These are phyloP conservation scores for Sparassis latifolia DNA, from an alignment of 1,284 basidiomycete species.

Conservation along the genomic window DNA sequence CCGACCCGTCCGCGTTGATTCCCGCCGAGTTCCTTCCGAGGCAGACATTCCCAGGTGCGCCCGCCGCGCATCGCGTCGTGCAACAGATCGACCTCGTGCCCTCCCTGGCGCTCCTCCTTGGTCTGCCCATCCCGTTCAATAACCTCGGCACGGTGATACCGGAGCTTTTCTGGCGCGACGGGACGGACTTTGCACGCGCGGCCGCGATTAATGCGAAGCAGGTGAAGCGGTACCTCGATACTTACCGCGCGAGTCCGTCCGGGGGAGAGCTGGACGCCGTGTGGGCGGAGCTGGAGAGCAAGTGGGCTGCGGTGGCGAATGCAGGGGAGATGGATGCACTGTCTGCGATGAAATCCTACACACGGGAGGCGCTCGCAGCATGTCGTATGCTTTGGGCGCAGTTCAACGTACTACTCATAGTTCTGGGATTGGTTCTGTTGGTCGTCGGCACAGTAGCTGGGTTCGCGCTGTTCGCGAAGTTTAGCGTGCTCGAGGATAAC, in stretches of 20 bases:
- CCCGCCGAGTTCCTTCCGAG: slow-evolving; percentile 45
- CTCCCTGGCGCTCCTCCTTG: slow-evolving; percentile 85
- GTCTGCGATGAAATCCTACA: slow-evolving; percentile 44
- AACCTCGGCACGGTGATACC: slow-evolving; percentile 91
- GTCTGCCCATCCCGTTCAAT: slow-evolving; percentile 92
- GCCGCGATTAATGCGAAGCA: slow-evolving; percentile 74
- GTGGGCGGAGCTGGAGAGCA: slow-evolving; percentile 45
- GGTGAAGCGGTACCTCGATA: slow-evolving; percentile 70
- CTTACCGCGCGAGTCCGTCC: slow-evolving; percentile 65
- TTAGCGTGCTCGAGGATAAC: slow-evolving; percentile 29
- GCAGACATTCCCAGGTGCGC: slow-evolving; percentile 57
- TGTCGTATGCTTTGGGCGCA: slow-evolving; percentile 93
- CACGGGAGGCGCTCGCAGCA: slow-evolving; percentile 56
- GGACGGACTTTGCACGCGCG: slow-evolving; percentile 39
- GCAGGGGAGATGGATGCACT: slow-evolving; percentile 5
- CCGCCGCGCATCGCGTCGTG: slow-evolving; percentile 55
- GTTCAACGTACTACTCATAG: slow-evolving; percentile 81
- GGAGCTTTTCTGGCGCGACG: slow-evolving; percentile 65
- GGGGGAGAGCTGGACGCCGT: slow-evolving; percentile 67
- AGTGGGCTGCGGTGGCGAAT: slow-evolving; percentile 32
- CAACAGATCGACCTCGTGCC: slow-evolving; percentile 96
- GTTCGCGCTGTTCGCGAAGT: slow-evolving; percentile 41
- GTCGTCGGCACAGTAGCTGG: slow-evolving; percentile 38
- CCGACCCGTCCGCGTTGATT: slow-evolving; percentile 25
- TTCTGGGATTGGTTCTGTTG: slow-evolving; percentile 54